A percentile compares a stretch with the other conserved stretches of the same genome.
phyloP scores from a whole-genome alignment of 306 rosid species.

The Gastrolobium villosum region DNA sequence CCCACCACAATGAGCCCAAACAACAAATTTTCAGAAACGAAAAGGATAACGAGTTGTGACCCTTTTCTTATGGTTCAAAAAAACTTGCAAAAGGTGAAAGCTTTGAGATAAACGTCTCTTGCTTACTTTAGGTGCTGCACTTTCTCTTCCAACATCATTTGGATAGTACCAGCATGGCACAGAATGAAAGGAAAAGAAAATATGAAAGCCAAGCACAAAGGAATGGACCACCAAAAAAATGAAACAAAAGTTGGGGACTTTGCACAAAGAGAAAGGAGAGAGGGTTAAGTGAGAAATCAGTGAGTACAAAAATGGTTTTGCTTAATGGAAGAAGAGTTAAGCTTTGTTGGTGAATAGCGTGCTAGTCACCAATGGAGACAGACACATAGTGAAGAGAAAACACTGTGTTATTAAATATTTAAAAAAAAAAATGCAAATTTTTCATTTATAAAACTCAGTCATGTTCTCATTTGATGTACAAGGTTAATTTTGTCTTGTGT shows the following conservation, averaged over 20 bases:
- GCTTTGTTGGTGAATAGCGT: constrained; percentile 21
- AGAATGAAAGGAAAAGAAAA: constrained; percentile 41
- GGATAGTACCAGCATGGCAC: constrained; percentile 27
- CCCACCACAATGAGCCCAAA: not conserved
- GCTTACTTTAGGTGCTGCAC: constrained; percentile 34
- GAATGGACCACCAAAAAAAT: constrained; percentile 30
- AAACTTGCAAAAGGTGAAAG: constrained; percentile 21
- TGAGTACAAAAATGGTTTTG: constrained; percentile 32
- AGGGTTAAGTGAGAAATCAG: not conserved
- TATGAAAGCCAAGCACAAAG: not conserved
- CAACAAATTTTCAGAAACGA: not conserved
- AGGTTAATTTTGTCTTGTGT: too few species aligned
- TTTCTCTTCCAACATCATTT: not conserved
- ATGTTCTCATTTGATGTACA: not conserved
- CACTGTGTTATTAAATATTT: not conserved
- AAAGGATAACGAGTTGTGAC: not conserved
- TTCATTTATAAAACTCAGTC: not conserved
- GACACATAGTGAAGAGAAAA: constrained; percentile 27
- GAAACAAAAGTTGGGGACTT: constrained; percentile 3
- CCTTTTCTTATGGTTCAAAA: not conserved
- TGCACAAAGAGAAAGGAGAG: not conserved
- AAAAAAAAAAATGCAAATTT: not conserved
- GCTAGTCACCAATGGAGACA: constrained; percentile 38
- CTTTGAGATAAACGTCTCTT: not conserved
- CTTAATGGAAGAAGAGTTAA: not conserved